Conservation (phyloP, 108 stramenopile genomes). For the Cyclotella choctawhatcheeana region DNA sequence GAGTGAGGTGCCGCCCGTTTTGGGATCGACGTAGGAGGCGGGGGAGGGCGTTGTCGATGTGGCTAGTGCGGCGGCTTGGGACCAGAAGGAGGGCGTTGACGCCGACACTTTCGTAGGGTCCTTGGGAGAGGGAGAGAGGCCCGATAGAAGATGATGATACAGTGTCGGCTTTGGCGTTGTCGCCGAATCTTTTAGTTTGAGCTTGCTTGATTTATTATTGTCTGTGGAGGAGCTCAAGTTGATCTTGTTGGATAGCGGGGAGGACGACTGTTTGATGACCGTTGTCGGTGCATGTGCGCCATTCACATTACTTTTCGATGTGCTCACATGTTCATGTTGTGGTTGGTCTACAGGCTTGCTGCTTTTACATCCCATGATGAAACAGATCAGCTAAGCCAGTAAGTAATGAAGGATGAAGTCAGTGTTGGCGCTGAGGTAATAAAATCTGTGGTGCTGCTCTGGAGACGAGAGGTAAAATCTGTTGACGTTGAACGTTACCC, state of each 20-base stretch:
- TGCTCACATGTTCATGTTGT: not conserved
- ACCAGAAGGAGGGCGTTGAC: slow-evolving; percentile 30
- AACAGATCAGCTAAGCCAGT: not conserved
- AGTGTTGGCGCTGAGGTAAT: too few species aligned
- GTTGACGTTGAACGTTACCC: too few species aligned
- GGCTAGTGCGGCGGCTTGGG: slow-evolving; percentile 20
- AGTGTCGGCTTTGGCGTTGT: not conserved
- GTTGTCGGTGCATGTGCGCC: not conserved
- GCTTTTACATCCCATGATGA: not conserved
- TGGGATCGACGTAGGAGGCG: slow-evolving; percentile 55
- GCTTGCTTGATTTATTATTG: too few species aligned
- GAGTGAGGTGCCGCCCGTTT: slow-evolving; percentile 63
- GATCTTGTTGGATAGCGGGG: not conserved
- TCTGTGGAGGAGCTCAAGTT: not conserved
- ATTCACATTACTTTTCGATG: too few species aligned
- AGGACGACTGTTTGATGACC: not conserved
- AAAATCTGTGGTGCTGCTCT: too few species aligned
- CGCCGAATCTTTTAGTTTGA: too few species aligned
- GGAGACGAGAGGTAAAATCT: too few species aligned
- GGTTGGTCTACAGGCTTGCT: not conserved
- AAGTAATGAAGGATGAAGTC: too few species aligned
- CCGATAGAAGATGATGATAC: slow-evolving; percentile 4
- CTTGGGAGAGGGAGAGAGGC: not conserved
- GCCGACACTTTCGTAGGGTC: not conserved
- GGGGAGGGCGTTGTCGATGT: slow-evolving; percentile 12